Evolutionary conservation across 2,329 filamentous ascomycete species (phyloP), one percentile per base, ranked within the genome.

Genomic region (Thielaviopsis euricoi): DNA sequence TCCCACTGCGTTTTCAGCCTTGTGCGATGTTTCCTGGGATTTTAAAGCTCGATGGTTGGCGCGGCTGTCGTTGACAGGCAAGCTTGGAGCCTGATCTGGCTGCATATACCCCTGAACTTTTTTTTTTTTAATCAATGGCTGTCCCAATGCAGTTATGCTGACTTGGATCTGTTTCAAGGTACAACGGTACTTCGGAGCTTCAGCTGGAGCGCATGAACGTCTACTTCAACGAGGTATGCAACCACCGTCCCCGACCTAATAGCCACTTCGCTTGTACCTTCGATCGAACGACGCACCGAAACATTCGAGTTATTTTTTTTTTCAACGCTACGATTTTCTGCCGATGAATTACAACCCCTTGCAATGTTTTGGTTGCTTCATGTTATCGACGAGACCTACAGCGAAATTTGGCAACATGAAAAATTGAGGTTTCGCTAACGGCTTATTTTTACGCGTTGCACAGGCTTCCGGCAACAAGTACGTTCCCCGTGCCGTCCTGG

Each of bases 161-260:
- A 50, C 26, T 46, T 51, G 25, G 29, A 43, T 51, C 17, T 51
- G 26, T 51, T 26, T 49, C 69, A 67, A 93, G 87, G 68, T 97
- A 97, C 85, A 94, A 94, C 75, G 93, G 93, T 72, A 90, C 88
- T 67, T 97, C 91, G 51, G 93, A 97, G 76, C 89, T 97, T 73
- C 93, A 98, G 82, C 85, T 97, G 67, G 93, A 98, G 87, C 90
- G 93, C 71, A 95, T 98, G 90, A 98, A 90, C 75, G 91, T 97
- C 74, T 96, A 97, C 83, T 96, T 97, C 86, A 90, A 95, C 70
- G 77, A 80, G 75, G 76, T 79, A 70, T 61, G 72, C 22, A 50
- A n/a, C 17, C 23, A 17, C 21, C 26, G 10, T 12, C 13, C 50
- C 43, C 19, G 43, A 13, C 19, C 19, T 37, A n/a, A 49, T 48